phyloP scores from a whole-genome alignment of 148 eudicot species.

The Rhododendron simsii region DNA sequence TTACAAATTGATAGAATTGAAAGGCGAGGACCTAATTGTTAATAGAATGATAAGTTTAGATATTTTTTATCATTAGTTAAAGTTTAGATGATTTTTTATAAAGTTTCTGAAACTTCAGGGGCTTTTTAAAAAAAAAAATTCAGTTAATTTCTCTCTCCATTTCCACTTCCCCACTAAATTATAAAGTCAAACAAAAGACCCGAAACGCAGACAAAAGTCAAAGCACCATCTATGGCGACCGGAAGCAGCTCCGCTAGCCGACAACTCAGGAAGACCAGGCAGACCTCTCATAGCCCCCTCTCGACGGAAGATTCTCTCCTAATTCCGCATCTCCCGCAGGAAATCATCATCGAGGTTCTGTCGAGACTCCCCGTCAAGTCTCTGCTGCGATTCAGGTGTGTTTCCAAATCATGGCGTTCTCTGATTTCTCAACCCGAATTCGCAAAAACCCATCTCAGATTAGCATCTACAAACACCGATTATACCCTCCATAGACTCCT shows the following conservation, averaged over 20 bases:
- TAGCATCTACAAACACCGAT: not conserved
- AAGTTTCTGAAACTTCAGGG: too few relatives aligned
- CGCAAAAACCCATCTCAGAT: constrained; percentile 8
- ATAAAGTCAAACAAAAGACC: too few relatives aligned
- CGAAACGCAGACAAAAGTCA: not conserved
- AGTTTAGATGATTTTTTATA: too few relatives aligned
- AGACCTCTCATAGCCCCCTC: not conserved
- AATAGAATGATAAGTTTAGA: too few relatives aligned
- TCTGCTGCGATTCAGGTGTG: constrained; percentile 17
- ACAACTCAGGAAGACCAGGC: not conserved
- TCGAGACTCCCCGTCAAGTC: not conserved
- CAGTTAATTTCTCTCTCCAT: too few relatives aligned
- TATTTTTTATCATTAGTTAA: too few relatives aligned
- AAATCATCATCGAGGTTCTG: not conserved
- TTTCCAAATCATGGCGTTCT: constrained; percentile 27
- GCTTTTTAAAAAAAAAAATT: too few relatives aligned
- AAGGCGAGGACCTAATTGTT: too few relatives aligned
- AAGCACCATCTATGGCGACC: not conserved
- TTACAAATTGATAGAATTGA: too few relatives aligned
- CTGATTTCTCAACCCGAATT: constrained; percentile 35
- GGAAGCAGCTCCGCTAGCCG: not conserved
- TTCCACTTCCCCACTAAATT: too few relatives aligned
- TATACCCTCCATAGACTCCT: not conserved
- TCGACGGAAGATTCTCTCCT: not conserved
- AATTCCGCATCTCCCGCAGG: constrained; percentile 12